Base-by-base conservation (phyloP, 129 eudicot species). In the Chrysanthemum seticuspe region DNA sequence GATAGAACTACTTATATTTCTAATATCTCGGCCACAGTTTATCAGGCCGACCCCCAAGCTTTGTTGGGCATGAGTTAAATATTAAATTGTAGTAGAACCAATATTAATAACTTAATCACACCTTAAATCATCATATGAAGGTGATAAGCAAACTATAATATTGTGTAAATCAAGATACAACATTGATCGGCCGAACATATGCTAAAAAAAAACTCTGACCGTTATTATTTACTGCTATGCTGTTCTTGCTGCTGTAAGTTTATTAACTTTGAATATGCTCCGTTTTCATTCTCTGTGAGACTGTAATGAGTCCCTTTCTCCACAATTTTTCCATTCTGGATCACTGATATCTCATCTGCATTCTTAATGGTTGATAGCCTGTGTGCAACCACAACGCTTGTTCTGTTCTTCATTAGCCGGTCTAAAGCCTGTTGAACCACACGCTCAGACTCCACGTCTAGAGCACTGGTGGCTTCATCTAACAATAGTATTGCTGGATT, bases 401-500 rank as follows among this genome's bases (percentile, higher is more conserved):
- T 90, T 67, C 99, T 73, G 76, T 91, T 88, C 85, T 85, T 89
- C 97, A 90, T 90, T 58, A 95, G 65, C 77, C 90, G 72, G 76
- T 95, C 97, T 13, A 95, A 80, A 5, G 99, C 99, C 47, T 82
- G 84, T 67, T 95, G 99, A 44, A 95, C 97, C 59, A 86, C 82
- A 2, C 94, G 93, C 73, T 95, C 99, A 0, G 99, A 95, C 68
- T 95, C 99, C 75, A 85, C 82, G 51, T 95, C 99, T 1, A 95
- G 91, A 5, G 99, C 99, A 63, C 99, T 95, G 0, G 99, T 95
- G 40, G 99, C 99, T 77, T 95, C 99, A 34, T 95, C 99, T 54
- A 95, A 51, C 29, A 95, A 75, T 74, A 95, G 63, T 60, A 95
- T 88, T 4, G 91, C 92, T 9, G 99, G 99, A 72, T 95, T 95